Base-by-base conservation (phyloP, 2,329 filamentous ascomycete genomes). In the Ophiostoma pallidulum region DNA sequence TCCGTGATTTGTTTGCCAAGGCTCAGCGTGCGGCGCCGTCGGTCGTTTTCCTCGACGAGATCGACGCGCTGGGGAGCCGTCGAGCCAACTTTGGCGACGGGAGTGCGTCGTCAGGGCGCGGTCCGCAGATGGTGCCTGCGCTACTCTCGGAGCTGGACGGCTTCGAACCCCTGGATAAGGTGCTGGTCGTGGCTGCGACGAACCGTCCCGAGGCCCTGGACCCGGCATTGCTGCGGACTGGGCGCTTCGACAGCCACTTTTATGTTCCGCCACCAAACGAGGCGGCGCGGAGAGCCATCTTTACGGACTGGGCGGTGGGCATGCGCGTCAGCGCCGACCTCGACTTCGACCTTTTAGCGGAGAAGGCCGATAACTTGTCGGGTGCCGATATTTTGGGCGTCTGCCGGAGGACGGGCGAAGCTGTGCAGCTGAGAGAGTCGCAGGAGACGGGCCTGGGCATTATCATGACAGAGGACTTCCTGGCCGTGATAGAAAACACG, bases 31-130 rank as follows among this genome's bases (percentile, higher is more conserved):
- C 89, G 8, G 81, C 82, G 44, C 91, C 91, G 0, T 89, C 86
- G 61, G 91, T 96, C 65, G 89, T 97, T 58, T 97, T 96, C 72
- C 95, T 96, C 56, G 90, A 97, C 62, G 90, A 97, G 64, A 92
- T 97, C 57, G 90, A 97, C 66, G 82, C 86, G 4, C 91, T 97
- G 53, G 85, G 64, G 59, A 82, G 67, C 2, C 68, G 71, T 47
- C 66, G 74, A 8, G 57, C 68, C 35, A 68, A 72, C 18, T 68
- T 71, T 45, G 70, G 56, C 62, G 62, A 65, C 6, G 63, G 68
- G 16, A 56, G 53, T 8, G 58, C 61, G 4, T 57, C 61, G 14
- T 62, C 63, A 39, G 59, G 58, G 32, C 65, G 67, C 19, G 78
- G 82, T 1, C 74, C 95, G 41, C 92, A 96, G 60, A 86, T 94